These are phyloP conservation scores for Apiosordaria backusii DNA, from an alignment of 495 filamentous ascomycete genomes.

Conservation along the genomic window DNA sequence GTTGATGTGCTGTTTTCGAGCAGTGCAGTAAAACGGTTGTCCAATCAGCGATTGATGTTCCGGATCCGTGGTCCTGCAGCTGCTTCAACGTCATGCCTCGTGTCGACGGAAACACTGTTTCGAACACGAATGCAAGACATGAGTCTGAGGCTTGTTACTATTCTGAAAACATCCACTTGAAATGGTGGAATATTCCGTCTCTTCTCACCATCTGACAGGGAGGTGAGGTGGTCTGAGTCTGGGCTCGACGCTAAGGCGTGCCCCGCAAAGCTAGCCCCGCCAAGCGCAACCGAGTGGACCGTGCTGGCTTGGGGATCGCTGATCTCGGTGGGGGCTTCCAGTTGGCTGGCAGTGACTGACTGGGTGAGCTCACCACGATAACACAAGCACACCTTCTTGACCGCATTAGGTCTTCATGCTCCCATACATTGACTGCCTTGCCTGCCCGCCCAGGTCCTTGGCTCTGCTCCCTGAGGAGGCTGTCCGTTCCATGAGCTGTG, in stretches of 20 bases:
- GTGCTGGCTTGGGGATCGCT: not conserved
- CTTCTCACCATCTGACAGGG: not conserved
- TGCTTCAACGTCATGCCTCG: slow-evolving; percentile 1
- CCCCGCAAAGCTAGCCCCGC: slow-evolving; percentile 5
- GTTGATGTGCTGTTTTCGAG: not conserved
- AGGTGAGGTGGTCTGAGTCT: not conserved
- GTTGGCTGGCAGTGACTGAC: not conserved
- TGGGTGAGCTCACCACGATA: not conserved
- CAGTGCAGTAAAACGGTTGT: not conserved
- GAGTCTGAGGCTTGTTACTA: not conserved
- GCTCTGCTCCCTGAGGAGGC: not conserved
- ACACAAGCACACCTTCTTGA: not conserved
- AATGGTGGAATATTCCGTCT: not conserved
- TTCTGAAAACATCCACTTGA: not conserved
- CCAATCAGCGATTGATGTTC: not conserved
- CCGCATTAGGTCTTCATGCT: not conserved
- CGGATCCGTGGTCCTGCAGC: slow-evolving; percentile 4
- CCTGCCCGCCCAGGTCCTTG: not conserved
- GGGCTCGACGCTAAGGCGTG: not conserved
- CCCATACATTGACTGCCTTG: not conserved
- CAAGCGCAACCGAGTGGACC: not conserved
- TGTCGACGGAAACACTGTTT: not conserved
- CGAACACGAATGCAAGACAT: not conserved
- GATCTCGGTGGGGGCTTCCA: not conserved
- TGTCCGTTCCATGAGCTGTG: not conserved